phyloP scores from a whole-genome alignment of 2,329 filamentous ascomycete species.

The Alternaria rosae region DNA sequence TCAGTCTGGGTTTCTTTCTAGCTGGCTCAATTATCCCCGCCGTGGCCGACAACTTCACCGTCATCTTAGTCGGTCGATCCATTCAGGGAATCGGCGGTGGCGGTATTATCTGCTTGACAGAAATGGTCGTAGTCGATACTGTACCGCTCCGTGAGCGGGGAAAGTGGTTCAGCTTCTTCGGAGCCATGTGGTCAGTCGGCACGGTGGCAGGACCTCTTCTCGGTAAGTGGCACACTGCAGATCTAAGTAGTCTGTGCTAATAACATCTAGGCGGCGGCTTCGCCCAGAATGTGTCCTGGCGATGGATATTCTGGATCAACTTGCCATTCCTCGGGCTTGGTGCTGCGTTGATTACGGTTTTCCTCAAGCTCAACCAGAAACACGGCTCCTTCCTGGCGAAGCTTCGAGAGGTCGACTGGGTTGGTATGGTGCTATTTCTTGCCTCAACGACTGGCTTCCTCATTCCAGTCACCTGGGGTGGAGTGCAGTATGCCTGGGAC shows the following conservation, averaged over 20 bases:
- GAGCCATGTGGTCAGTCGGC: constrained; percentile 63
- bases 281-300: constrained; percentile 61
- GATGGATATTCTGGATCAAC: constrained; percentile 73
- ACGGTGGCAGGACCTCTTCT: constrained; percentile 60
- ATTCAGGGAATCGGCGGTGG: constrained; percentile 54
- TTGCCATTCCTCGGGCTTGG: constrained; percentile 64
- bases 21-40: constrained; percentile 48
- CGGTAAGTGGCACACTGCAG: constrained; percentile 22
- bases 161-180: constrained; percentile 53
- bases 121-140: constrained; percentile 57
- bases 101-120: constrained; percentile 52
- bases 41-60: constrained; percentile 49
- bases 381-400: constrained; percentile 59
- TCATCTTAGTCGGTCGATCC: constrained; percentile 48
- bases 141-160: constrained; percentile 54
- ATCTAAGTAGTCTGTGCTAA: constrained; percentile 1
- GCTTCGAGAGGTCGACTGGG: constrained; percentile 66
- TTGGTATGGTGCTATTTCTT: constrained; percentile 68
- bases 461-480: constrained; percentile 70
- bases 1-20: constrained; percentile 47
- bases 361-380: constrained; percentile 61
- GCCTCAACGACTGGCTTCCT: constrained; percentile 65
- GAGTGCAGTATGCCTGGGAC: constrained; percentile 70
- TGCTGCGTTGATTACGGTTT: constrained; percentile 58
- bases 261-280: constrained; percentile 57